phyloP scores from a whole-genome alignment of 805 yeast genomes.

The Metschnikowia baotianmanensis region DNA sequence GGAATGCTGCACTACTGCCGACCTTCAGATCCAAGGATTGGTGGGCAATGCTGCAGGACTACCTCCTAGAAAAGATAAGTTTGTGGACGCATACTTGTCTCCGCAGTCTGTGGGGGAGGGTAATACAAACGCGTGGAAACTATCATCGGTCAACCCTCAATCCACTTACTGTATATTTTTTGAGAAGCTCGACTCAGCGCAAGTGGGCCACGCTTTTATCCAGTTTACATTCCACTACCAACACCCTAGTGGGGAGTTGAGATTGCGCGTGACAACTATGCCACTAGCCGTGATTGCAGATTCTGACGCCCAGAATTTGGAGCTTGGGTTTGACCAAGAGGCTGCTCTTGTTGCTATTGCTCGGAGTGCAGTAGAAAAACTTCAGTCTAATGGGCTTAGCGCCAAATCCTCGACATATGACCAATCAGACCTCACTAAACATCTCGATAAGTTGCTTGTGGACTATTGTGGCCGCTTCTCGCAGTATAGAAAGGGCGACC shows the following conservation, averaged over 20 bases:
- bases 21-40: slow-evolving; percentile 55
- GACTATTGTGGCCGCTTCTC: slow-evolving; percentile 48
- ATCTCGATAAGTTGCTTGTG: slow-evolving; percentile 48
- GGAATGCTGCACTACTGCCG: slow-evolving; percentile 51
- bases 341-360: slow-evolving; percentile 64
- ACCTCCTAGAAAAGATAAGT: slow-evolving; percentile 25
- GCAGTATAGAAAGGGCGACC: slow-evolving; percentile 45
- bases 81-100: slow-evolving; percentile 28
- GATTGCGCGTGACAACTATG: slow-evolving; percentile 61
- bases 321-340: slow-evolving; percentile 62
- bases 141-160: slow-evolving; percentile 54
- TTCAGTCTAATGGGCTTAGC: slow-evolving; percentile 22
- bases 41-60: slow-evolving; percentile 62
- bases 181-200: slow-evolving; percentile 43
- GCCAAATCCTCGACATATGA: slow-evolving; percentile 21
- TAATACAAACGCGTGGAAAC: slow-evolving; percentile 57
- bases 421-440: slow-evolving; percentile 39
- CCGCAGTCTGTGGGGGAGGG: slow-evolving; percentile 45
- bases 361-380: slow-evolving; percentile 48
- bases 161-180: slow-evolving; percentile 59
- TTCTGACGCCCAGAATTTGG: slow-evolving; percentile 39
- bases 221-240: slow-evolving; percentile 63
- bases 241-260: slow-evolving; percentile 54
- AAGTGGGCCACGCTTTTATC: slow-evolving; percentile 31
- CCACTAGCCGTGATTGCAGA: slow-evolving; percentile 43